Conservation (phyloP, 2,329 filamentous ascomycete species). For the Colletotrichum karsti region DNA sequence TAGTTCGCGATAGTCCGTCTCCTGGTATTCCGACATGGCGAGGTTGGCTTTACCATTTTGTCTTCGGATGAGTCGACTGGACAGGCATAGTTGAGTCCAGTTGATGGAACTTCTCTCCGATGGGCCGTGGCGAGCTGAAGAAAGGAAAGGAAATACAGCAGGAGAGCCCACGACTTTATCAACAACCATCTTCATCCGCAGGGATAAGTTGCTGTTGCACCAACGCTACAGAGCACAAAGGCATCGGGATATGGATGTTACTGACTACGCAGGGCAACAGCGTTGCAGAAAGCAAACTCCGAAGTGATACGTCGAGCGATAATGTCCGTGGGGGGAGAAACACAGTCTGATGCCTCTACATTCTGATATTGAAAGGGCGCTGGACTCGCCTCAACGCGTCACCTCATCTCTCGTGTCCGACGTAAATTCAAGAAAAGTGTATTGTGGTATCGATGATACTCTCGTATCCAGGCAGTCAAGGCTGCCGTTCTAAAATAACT, state of each 20-base stretch:
- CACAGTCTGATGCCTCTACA: no score
- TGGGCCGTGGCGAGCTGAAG: no score
- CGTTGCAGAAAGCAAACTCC: background rate
- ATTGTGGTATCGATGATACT: slow-evolving; percentile 6
- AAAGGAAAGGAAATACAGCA: background rate
- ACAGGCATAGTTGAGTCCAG: no score
- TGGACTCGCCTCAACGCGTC: background rate
- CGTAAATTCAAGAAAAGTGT: background rate
- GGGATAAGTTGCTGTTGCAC: background rate
- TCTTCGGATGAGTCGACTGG: no score
- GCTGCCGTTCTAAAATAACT: background rate
- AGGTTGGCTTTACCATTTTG: no score
- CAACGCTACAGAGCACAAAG: background rate
- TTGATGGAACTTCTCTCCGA: no score
- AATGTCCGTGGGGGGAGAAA: no score
- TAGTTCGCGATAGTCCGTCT: no score
- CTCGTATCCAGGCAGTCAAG: background rate
- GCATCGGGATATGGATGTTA: background rate
- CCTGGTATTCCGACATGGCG: no score
- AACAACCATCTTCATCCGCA: accelerated
- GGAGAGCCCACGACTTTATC: background rate
- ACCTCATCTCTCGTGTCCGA: background rate
- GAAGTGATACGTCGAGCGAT: background rate
- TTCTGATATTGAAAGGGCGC: background rate
- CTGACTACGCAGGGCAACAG: no score